These are phyloP conservation scores for Pyronema omphalodes DNA, from an alignment of 495 filamentous ascomycete species.

Conservation along the genomic window DNA sequence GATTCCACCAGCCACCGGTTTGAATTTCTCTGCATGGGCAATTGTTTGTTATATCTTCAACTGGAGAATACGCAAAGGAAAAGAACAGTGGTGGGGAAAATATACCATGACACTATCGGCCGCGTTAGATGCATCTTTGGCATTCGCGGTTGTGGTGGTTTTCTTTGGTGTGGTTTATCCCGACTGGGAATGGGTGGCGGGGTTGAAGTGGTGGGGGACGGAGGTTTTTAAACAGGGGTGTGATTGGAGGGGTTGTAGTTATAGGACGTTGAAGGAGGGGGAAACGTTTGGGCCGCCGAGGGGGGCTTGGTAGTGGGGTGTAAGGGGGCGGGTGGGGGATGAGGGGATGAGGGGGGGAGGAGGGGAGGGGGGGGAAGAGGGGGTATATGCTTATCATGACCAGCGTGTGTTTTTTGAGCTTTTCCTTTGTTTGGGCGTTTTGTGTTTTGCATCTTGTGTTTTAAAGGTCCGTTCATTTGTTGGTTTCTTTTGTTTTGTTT, in stretches of 20 bases:
- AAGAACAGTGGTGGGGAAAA: constrained; percentile 61
- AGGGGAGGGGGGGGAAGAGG: not conserved
- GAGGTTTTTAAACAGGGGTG: constrained; percentile 48
- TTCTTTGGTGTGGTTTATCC: constrained; percentile 71
- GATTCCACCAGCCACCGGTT: constrained; percentile 72
- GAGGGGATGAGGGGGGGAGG: not conserved
- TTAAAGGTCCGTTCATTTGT: too few relatives aligned
- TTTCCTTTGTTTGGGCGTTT: too few relatives aligned
- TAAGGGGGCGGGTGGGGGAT: not conserved
- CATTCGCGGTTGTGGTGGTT: constrained; percentile 58
- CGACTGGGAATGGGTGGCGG: constrained; percentile 42
- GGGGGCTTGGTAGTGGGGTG: constrained; percentile 27
- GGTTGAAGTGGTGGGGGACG: constrained; percentile 59
- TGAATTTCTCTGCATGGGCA: constrained; percentile 70
- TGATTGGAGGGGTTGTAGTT: constrained; percentile 48
- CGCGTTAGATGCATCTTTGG: constrained; percentile 63
- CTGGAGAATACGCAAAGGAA: constrained; percentile 46
- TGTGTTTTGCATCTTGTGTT: too few relatives aligned
- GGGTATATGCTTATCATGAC: not conserved
- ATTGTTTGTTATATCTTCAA: constrained; percentile 72
- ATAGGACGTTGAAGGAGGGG: constrained; percentile 32
- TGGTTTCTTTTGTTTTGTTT: too few relatives aligned
- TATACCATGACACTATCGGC: constrained; percentile 78
- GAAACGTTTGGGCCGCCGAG: constrained; percentile 39
- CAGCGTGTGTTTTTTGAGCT: too few relatives aligned